Evolutionary conservation across 192 early-diverging fungal species (phyloP).

Genomic region (Coemansia sp.): DNA sequence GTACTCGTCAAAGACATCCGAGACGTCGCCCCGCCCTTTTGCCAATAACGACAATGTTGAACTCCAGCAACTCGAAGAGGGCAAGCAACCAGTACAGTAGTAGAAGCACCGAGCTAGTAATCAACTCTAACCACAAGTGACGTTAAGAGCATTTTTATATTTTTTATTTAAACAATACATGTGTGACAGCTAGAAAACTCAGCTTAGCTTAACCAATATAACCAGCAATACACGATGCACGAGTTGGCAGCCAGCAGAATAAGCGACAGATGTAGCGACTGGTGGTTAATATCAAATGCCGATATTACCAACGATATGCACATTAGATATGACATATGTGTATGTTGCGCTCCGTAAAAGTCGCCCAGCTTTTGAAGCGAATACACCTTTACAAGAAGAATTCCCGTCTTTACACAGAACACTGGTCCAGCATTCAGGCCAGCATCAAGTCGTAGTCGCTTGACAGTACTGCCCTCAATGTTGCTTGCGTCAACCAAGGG

Average conservation of each 20-base stretch:
- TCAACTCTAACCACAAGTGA: not conserved
- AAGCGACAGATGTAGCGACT: slow-evolving; percentile 22
- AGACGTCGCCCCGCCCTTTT: not conserved
- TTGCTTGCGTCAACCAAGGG: not conserved
- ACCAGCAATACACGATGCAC: slow-evolving; percentile 2
- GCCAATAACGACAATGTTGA: not conserved
- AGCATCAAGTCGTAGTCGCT: slow-evolving; percentile 1
- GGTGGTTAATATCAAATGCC: slow-evolving; percentile 35
- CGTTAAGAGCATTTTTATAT: not conserved
- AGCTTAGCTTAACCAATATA: not conserved
- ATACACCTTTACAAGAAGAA: slow-evolving; percentile 38
- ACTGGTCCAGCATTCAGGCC: slow-evolving; percentile 5
- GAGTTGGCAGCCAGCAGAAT: slow-evolving; percentile 24
- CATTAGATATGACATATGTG: slow-evolving; percentile 16
- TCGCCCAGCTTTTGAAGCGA: slow-evolving; percentile 21
- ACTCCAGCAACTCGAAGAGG: not conserved
- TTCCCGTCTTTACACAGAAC: slow-evolving; percentile 38
- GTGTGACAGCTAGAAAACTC: not conserved
- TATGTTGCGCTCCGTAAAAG: slow-evolving; percentile 2
- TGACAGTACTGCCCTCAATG: not conserved
- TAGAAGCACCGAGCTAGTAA: no score
- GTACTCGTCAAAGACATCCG: not conserved
- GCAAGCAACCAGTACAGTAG: not conserved
- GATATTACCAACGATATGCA: slow-evolving; percentile 34
- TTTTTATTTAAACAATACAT: not conserved